Evolutionary conservation across 2,329 filamentous ascomycete species (phyloP).

Genomic region (Botrytis porri): DNA sequence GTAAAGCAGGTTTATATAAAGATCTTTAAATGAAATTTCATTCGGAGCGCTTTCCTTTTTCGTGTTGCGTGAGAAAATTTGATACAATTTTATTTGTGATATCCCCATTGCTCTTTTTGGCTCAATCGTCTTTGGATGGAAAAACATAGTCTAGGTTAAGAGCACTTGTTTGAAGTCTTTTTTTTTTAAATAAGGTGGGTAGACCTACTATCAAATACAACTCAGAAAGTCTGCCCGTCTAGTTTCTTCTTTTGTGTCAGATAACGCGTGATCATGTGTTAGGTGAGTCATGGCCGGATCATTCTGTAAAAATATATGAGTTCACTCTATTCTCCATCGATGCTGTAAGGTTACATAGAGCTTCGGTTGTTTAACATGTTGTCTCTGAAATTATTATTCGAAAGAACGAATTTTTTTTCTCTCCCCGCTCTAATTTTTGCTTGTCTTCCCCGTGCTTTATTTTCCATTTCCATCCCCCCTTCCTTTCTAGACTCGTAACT

Average conservation of each 20-base stretch:
- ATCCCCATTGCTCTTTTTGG: neutral
- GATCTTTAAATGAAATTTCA: neutral
- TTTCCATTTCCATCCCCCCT: neutral
- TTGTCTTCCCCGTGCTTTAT: neutral
- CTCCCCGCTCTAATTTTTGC: neutral
- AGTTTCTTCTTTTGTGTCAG: no score
- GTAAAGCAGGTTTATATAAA: neutral
- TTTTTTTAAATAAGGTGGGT: no score
- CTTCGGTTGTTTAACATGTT: no score
- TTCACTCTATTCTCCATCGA: no score
- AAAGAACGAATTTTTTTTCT: no score
- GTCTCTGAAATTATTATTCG: no score
- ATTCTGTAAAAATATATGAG: no score
- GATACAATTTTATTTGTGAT: neutral
- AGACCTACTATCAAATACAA: no score
- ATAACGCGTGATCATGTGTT: no score
- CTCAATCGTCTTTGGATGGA: no score
- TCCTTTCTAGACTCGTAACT: neutral
- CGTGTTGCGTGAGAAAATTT: neutral
- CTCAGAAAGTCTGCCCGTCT: neutral
- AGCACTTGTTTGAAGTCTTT: no score
- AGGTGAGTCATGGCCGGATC: neutral
- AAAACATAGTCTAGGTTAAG: neutral
- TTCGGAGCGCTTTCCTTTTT: neutral
- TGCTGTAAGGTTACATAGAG: no score